Evolutionary conservation across 768 basidiomycete genomes (phyloP), one percentile per base, ranked within the genome.

Genomic region (Strobilomyces echinocephalus): DNA sequence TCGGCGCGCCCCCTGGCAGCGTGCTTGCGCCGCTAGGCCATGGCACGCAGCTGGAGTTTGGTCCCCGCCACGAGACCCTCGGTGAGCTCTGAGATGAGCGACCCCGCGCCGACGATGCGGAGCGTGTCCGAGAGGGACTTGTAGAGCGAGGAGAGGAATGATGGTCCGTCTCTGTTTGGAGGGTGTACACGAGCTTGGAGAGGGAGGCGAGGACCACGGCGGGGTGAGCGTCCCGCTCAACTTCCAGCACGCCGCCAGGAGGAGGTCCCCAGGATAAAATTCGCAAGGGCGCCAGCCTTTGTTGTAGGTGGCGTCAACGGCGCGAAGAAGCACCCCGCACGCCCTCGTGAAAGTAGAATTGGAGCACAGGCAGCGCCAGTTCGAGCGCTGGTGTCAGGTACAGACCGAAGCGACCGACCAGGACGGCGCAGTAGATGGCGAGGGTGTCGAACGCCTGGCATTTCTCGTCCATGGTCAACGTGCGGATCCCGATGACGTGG

Each of bases 401-500:
- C 0, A 88, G 88, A 1, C 81, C 83, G 60, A 90, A 91, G 3
- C 77, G 74, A 1, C 78, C 71, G 0, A 80, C 80, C 0, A 92
- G 76, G 5, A 85, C 83, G 39, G 83, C 85, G 57, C 82, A 84
- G 63, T 91, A 87, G 20, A 91, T 86, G 14, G 91, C 82, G 8
- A 92, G 76, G n/a, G 88, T 91, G 63, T 91, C 88, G 59, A 91
- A 90, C 3, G 91, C 90, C 63, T 89, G 87, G 53, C 88, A 89
- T 63, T 92, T 92, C 60, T 93, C 89, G 63, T 92, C 90, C 60
- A 93, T 83, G 1, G 82, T 81, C 0, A 87, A 83, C 3, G 89
- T 92, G 50, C 85, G 79, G 57, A 92, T 88, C 2, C 86, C 87
- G 24, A 90, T 76, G 16, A 81, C 79, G 46, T 85, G 84, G 0